A percentile compares a stretch with the other conserved stretches of the same genome.
Conservation (phyloP, 2,329 filamentous ascomycete species). For the Drechslerella coelobrocha region DNA sequence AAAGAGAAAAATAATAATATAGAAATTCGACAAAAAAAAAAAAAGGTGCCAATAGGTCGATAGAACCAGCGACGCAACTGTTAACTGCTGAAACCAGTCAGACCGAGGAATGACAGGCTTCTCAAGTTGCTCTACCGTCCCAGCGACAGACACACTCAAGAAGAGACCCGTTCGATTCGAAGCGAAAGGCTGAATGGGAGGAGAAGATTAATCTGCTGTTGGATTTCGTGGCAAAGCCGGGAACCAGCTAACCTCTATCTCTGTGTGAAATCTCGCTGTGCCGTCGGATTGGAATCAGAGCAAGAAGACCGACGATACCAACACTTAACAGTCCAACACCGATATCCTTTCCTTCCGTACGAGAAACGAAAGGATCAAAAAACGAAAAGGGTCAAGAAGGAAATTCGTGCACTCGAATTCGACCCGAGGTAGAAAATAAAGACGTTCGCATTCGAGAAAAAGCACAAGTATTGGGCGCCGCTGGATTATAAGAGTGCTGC, state of each 20-base stretch:
- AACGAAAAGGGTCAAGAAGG: constrained; percentile 31
- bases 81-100: constrained; percentile 45
- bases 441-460: constrained; percentile 36
- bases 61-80: constrained; percentile 30
- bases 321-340: constrained; percentile 40
- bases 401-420: constrained; percentile 36
- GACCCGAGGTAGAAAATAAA: constrained; percentile 15
- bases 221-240: constrained; percentile 23
- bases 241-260: constrained; percentile 13
- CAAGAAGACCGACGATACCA: constrained; percentile 8
- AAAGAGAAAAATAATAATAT: background rate
- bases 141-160: constrained; percentile 48
- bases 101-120: constrained; percentile 40
- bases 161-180: constrained; percentile 28
- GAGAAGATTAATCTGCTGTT: constrained; percentile 27
- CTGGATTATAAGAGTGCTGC: constrained; percentile 47
- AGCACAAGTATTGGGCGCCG: constrained; percentile 23
- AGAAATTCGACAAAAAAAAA: constrained; percentile 8
- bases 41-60: constrained; percentile 7
- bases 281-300: constrained; percentile 23
- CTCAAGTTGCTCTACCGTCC: constrained; percentile 48
- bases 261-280: too few relatives aligned
- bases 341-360: constrained; percentile 23
- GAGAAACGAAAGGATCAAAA: constrained; percentile 36
- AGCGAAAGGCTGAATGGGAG: constrained; percentile 17